A percentile compares a stretch with the other conserved stretches of the same genome.
These are phyloP conservation scores for Didymella sp. DNA, from an alignment of 2,329 filamentous ascomycete species.

Conservation along the genomic window DNA sequence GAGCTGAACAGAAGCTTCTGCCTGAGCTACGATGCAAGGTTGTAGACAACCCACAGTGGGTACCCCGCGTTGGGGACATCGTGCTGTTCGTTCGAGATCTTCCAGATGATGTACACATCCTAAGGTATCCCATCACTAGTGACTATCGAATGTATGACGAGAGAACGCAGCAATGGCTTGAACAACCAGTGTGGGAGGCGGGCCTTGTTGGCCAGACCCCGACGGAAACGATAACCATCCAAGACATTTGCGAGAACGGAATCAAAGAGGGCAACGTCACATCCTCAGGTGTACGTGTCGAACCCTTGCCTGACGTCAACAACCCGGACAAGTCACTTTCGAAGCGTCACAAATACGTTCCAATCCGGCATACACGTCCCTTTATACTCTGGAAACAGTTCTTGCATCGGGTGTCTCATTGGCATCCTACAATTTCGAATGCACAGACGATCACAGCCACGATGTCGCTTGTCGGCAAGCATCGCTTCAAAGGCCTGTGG, in stretches of 20 bases:
- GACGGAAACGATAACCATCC: slow-evolving; percentile 49
- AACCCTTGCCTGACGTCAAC: slow-evolving; percentile 62
- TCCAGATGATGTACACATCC: slow-evolving; percentile 35
- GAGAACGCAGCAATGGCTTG: slow-evolving; percentile 38
- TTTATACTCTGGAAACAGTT: slow-evolving; percentile 62
- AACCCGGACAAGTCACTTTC: slow-evolving; percentile 59
- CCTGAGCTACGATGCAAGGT: slow-evolving; percentile 53
- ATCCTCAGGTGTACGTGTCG: slow-evolving; percentile 63
- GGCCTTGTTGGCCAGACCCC: slow-evolving; percentile 63
- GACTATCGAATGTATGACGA: slow-evolving; percentile 37
- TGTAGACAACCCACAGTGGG: slow-evolving; percentile 56
- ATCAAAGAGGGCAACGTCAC: slow-evolving; percentile 54
- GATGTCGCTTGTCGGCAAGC: slow-evolving; percentile 60
- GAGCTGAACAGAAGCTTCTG: slow-evolving; percentile 56
- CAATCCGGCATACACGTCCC: slow-evolving; percentile 61
- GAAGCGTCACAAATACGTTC: slow-evolving; percentile 63
- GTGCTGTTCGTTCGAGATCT: slow-evolving; percentile 60
- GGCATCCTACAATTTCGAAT: slow-evolving; percentile 62
- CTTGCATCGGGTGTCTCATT: slow-evolving; percentile 52
- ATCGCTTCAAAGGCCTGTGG: slow-evolving; percentile 62
- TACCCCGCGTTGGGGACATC: slow-evolving; percentile 63
- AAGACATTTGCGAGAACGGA: slow-evolving; percentile 56
- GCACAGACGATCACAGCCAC: slow-evolving; percentile 62
- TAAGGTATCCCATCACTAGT: slow-evolving; percentile 32
- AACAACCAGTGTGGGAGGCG: slow-evolving; percentile 61